These are phyloP conservation scores for Triticum timopheevii DNA, from an alignment of 176 grass and related monocot species.

Conservation along the genomic window DNA sequence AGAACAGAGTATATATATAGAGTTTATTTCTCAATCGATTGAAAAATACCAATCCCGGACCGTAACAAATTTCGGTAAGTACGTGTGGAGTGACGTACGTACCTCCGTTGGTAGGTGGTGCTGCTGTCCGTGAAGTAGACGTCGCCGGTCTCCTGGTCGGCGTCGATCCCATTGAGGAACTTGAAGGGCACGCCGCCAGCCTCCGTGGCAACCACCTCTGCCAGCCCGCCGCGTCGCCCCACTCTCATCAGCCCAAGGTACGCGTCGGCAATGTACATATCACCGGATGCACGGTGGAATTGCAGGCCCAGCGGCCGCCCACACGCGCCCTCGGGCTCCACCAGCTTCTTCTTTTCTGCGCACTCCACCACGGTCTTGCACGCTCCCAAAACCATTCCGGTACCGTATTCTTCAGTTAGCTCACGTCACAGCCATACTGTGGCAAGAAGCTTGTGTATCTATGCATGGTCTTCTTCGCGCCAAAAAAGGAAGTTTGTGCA, in stretches of 20 bases:
- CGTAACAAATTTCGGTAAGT: too few relatives aligned
- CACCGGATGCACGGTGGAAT: conserved; percentile 60
- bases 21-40: too few relatives aligned
- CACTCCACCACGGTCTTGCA: conserved; percentile 43
- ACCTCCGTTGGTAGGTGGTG: conserved; percentile 56
- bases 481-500: neutral
- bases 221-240: conserved; percentile 47
- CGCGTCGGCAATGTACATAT: conserved; percentile 85
- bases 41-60: too few relatives aligned
- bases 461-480: too few relatives aligned
- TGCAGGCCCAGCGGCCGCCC: conserved; percentile 79
- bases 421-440: neutral
- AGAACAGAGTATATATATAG: too few relatives aligned
- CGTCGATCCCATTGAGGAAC: conserved; percentile 78
- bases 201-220: conserved; percentile 41
- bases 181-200: conserved; percentile 68
- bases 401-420: neutral
- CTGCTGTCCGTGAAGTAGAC: conserved; percentile 96
- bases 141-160: conserved; percentile 71
- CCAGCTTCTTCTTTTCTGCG: conserved; percentile 19
- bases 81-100: too few relatives aligned
- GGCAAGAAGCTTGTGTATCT: too few relatives aligned
- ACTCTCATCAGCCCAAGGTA: conserved; percentile 75
- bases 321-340: conserved; percentile 63
- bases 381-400: too few relatives aligned